Conservation (phyloP, 164 flowering plant species). For the Liquidambar formosana region DNA sequence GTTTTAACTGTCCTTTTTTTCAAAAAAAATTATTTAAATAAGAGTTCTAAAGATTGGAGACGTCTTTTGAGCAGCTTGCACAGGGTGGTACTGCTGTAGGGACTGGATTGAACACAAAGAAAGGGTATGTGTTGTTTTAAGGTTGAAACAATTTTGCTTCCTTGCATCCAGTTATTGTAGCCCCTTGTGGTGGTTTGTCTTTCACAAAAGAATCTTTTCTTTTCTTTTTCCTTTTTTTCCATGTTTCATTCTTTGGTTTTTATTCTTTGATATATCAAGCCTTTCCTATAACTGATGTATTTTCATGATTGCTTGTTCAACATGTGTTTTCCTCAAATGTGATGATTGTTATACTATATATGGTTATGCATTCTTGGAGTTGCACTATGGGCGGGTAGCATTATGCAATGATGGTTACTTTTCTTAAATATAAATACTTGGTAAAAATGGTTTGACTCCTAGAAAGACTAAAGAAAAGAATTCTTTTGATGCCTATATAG, state of each 20-base stretch:
- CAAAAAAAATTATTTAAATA: slow-evolving; percentile 11
- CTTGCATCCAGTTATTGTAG: background rate
- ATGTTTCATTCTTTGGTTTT: background rate
- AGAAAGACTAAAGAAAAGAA: background rate
- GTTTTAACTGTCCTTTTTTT: background rate
- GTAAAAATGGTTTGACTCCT: background rate
- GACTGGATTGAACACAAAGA: slow-evolving; percentile 95
- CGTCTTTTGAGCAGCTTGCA: slow-evolving; percentile 74
- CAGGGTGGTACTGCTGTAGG: slow-evolving; percentile 99
- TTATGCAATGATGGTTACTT: too few relatives aligned
- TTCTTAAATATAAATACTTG: background rate
- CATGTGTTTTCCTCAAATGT: background rate
- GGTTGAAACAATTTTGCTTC: background rate
- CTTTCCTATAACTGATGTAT: too few relatives aligned
- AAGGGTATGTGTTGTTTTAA: slow-evolving; percentile 60
- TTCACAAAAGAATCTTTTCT: background rate
- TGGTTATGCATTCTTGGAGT: background rate
- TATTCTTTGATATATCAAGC: too few relatives aligned
- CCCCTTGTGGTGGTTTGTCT: background rate
- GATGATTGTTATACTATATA: too few relatives aligned
- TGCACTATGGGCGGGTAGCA: too few relatives aligned
- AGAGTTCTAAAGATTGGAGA: slow-evolving; percentile 8
- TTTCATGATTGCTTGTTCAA: background rate
- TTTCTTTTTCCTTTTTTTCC: background rate
- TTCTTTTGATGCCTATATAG: background rate